A percentile compares a stretch with the other conserved stretches of the same genome.
These are phyloP conservation scores for Neurospora cerealis DNA, from an alignment of 495 filamentous ascomycete genomes.

Conservation along the genomic window DNA sequence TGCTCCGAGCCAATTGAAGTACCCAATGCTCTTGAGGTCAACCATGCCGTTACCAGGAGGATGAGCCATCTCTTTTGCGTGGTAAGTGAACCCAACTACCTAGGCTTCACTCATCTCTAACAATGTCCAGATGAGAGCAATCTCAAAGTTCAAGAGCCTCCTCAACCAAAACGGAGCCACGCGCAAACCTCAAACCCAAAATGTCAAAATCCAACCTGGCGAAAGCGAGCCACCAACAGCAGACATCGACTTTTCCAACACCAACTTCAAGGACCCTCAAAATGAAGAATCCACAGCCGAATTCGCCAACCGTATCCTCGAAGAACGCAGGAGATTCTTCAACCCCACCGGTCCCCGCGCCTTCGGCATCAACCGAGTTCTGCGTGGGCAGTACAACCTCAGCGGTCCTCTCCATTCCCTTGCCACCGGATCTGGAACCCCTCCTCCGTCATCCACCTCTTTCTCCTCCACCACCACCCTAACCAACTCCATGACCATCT, in stretches of 20 bases:
- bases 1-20: slow-evolving; percentile 65
- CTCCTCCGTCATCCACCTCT: background rate
- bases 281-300: slow-evolving; percentile 26
- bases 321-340: slow-evolving; percentile 28
- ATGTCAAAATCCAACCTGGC: background rate
- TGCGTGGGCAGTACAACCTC: background rate
- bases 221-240: slow-evolving; percentile 2
- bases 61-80: slow-evolving; percentile 76
- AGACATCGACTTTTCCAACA: slow-evolving; percentile 35
- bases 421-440: slow-evolving; percentile 39
- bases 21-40: slow-evolving; percentile 82
- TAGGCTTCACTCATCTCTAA: background rate
- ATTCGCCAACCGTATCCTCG: slow-evolving; percentile 28
- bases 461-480: background rate
- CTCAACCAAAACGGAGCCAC: slow-evolving; percentile 10
- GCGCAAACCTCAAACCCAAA: slow-evolving; percentile 19
- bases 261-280: background rate
- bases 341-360: slow-evolving; percentile 6
- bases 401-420: slow-evolving; percentile 35
- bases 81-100: slow-evolving; percentile 39
- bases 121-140: slow-evolving; percentile 71
- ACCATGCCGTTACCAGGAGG: slow-evolving; percentile 80
- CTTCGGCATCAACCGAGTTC: slow-evolving; percentile 7
- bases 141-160: slow-evolving; percentile 67
- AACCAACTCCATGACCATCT: background rate